Base-by-base conservation (phyloP, 2,329 filamentous ascomycete genomes). In the Aspergillus latus region DNA sequence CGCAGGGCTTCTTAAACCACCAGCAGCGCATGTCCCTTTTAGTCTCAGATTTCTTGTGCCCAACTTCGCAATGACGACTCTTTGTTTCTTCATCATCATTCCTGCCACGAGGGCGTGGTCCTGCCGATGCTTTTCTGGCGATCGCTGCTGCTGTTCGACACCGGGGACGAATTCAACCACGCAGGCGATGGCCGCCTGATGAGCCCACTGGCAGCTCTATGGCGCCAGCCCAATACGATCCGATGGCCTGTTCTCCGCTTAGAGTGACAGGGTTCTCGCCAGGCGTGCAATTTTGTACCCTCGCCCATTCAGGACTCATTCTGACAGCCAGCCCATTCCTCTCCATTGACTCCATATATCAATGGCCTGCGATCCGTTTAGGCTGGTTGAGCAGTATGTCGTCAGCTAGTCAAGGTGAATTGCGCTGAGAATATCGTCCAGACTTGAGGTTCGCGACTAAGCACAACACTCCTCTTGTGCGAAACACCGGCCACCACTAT, bases 151-250 rank as follows among this genome's bases (percentile, higher is more conserved):
- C 81, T 82, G 83, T 0, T 65, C 67, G 45, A 65, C 0, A 64
- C 71, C 4, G 85, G 83, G 82, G 59, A 21, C 9, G 49, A 61
- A 0, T 74, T 85, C 54, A 51, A 51, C n/a, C 5, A 6, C 3
- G 32, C 49, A 82, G 84, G 64, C 49, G 60, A 6, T 21, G 82
- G 81, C 1, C 73, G 71, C 4, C 70, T 87, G 29, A 72, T 86
- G 42, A 74, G 76, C 2, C 84, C 84, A 0, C 63, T 85, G 2
- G 84, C 76, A 0, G 67, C 76, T 2, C 21, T 21, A 0, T 87
- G 84, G 63, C 83, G 86, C 60, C 70, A 75, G 32, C 73, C 72
- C 60, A 60, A n/a, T 83, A 80, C 62, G 68, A 84, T 64, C 74
- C 72, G 3, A 69, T 64, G 0, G 65, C 68, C 28, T 85, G 82